phyloP scores from a whole-genome alignment of 208 protist genomes.

The Trypanosoma brucei region DNA sequence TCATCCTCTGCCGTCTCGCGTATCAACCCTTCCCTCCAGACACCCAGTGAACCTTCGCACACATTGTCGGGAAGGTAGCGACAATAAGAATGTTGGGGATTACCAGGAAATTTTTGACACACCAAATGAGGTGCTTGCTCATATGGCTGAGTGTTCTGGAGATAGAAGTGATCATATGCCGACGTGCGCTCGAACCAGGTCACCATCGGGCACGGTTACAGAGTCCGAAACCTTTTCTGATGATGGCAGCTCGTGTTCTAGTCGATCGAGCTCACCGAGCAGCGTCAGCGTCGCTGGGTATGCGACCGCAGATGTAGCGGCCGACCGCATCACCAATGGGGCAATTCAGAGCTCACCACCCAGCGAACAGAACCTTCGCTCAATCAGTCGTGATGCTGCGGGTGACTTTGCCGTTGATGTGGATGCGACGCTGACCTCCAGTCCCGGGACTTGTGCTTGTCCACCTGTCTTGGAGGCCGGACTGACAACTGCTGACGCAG shows the following conservation, averaged over 20 bases:
- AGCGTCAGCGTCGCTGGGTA: slow-evolving; percentile 17
- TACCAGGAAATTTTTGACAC: too few relatives aligned
- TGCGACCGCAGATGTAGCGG: slow-evolving; percentile 1
- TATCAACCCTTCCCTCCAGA: background rate
- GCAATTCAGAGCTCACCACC: background rate
- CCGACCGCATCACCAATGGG: too few relatives aligned
- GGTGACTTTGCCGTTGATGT: background rate
- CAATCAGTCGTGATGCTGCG: background rate
- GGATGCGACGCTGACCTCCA: background rate
- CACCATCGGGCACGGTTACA: too few relatives aligned
- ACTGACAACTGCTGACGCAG: too few relatives aligned
- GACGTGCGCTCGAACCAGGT: too few relatives aligned
- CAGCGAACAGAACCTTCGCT: background rate
- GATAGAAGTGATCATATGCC: too few relatives aligned
- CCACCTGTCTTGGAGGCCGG: too few relatives aligned
- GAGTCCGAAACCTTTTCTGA: background rate
- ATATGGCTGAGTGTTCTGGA: too few relatives aligned
- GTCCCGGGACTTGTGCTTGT: background rate
- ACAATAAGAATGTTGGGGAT: slow-evolving; percentile 3
- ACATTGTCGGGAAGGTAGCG: background rate
- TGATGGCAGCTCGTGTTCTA: slow-evolving; percentile 3
- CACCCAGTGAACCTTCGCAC: background rate
- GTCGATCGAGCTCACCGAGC: slow-evolving; percentile 13
- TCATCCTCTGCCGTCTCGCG: background rate
- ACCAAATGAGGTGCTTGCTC: too few relatives aligned